Conservation (phyloP, 2,329 filamentous ascomycete genomes). For the Escovopsis sp. region DNA sequence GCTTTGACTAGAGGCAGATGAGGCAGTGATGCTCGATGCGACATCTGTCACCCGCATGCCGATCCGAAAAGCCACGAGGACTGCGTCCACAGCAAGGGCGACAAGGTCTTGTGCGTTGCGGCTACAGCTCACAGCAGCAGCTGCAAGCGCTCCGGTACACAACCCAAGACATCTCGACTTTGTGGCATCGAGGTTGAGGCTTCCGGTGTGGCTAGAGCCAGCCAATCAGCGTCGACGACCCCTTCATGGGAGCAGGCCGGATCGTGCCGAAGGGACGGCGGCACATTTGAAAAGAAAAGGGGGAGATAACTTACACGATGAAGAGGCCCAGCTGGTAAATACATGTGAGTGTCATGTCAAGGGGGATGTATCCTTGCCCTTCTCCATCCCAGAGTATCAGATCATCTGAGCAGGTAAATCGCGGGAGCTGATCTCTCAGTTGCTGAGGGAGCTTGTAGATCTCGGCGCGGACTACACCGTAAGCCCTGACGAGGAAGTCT, state of each 20-base stretch:
- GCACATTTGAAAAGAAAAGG: too few species aligned
- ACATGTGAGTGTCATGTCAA: conserved; percentile 5
- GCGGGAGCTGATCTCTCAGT: conserved; percentile 1
- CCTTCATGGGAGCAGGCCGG: too few species aligned
- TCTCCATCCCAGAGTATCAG: conserved; percentile 3
- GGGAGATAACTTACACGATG: conserved; percentile 2
- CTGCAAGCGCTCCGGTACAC: conserved; percentile 3
- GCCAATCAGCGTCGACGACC: neutral
- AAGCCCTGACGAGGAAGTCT: conserved; percentile 4
- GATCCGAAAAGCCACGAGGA: conserved; percentile 3
- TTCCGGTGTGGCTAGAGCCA: neutral
- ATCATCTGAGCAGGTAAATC: conserved; percentile 3
- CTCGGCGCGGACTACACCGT: conserved; percentile 2
- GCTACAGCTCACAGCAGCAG: conserved; percentile 3
- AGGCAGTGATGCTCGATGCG: neutral
- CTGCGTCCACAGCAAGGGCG: conserved; percentile 3
- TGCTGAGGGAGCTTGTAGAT: conserved; percentile 2
- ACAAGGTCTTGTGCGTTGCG: conserved; percentile 3
- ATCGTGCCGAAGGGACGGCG: too few species aligned
- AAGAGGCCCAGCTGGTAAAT: conserved; percentile 4
- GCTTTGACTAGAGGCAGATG: neutral
- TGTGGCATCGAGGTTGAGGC: neutral
- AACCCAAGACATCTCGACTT: conserved; percentile 1
- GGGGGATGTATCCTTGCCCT: conserved; percentile 1
- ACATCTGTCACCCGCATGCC: conserved; percentile 2